These are phyloP conservation scores for Kingdonia uniflora DNA, from an alignment of 164 flowering plant genomes.

Conservation along the genomic window DNA sequence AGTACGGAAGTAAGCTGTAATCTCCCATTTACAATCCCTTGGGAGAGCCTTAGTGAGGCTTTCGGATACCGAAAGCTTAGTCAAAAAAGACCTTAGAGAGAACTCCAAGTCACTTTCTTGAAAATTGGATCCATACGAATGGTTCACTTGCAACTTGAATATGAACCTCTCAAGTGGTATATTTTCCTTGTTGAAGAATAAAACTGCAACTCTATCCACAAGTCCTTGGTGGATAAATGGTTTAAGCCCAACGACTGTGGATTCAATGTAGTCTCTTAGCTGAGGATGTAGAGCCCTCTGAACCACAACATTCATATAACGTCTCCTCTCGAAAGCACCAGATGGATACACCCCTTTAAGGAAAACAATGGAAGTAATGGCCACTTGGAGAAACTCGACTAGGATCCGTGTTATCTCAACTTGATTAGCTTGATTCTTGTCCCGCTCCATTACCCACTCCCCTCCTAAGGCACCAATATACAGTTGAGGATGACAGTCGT, in stretches of 20 bases:
- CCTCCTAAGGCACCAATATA: no score
- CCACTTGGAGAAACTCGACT: slow-evolving; percentile 79
- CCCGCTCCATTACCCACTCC: no score
- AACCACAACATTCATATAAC: slow-evolving; percentile 75
- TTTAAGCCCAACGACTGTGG: slow-evolving; percentile 49
- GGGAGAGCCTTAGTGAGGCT: slow-evolving; percentile 56
- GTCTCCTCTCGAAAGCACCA: slow-evolving; percentile 84
- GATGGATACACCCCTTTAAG: slow-evolving; percentile 81
- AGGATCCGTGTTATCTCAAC: slow-evolving; percentile 33
- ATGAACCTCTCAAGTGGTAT: slow-evolving; percentile 68
- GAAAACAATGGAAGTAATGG: slow-evolving; percentile 68
- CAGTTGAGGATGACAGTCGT: no score
- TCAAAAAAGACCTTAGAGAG: slow-evolving; percentile 68
- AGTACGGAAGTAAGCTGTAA: slow-evolving; percentile 57
- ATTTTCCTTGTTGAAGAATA: slow-evolving; percentile 40
- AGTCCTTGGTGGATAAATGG: slow-evolving; percentile 65
- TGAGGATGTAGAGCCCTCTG: slow-evolving; percentile 79
- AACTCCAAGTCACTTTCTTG: slow-evolving; percentile 54
- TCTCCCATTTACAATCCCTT: slow-evolving; percentile 84
- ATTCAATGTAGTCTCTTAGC: slow-evolving; percentile 63
- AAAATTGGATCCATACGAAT: slow-evolving; percentile 28
- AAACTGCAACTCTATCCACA: slow-evolving; percentile 76
- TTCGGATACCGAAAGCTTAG: slow-evolving; percentile 66
- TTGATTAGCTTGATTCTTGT: no score
- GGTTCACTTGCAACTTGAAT: slow-evolving; percentile 58